Evolutionary conservation across 2,329 filamentous ascomycete species (phyloP), one percentile per base, ranked within the genome.

Genomic region (Stylonectria norvegica): DNA sequence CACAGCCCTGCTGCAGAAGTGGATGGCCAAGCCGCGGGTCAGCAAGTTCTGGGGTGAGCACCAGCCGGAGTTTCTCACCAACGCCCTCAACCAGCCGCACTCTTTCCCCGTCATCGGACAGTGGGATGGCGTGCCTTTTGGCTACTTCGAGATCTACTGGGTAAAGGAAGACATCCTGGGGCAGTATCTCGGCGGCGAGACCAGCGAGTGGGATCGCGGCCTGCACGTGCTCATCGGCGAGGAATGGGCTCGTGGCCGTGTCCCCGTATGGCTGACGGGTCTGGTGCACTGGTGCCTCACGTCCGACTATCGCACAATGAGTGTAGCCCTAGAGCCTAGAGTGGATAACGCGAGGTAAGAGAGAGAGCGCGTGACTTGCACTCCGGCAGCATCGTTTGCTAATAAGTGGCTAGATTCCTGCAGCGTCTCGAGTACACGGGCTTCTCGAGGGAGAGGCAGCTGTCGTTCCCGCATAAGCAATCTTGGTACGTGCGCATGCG

Each of bases 61-160:
- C 65, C 36, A 81, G 65, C 40, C 81, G 64, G 42, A 76, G 2
- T 94, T 95, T 46, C 70, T 98, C 4, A 69, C 75, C 15, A 70
- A 68, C 3, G 81, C 76, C 0, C 67, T 97, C 9, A 73, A 73
- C 10, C 81, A 75, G 15, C 73, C 75, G 14, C 85, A 96, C 64
- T 89, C 83, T 7, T 95, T 97, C 63, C 93, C 93, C 0, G 89
- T 84, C 1, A 91, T 97, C 45, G 93, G 87, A 1, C 83, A 89
- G 60, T 98, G 91, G 87, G 89, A 97, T 54, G 90, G 89, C 9
- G 85, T 91, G 45, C 91, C 91, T 0, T 98, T 97, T 67, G 93
- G 89, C 0, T 98, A 94, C 62, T 96, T 98, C 60, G 93, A 98
- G 69, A 77, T 98, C 22, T 98, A 98, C 68, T 98, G 93, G 91